A percentile compares a stretch with the other conserved stretches of the same genome.
These are phyloP conservation scores for Isatis tinctoria DNA, from an alignment of 345 rosid species.

Conservation along the genomic window DNA sequence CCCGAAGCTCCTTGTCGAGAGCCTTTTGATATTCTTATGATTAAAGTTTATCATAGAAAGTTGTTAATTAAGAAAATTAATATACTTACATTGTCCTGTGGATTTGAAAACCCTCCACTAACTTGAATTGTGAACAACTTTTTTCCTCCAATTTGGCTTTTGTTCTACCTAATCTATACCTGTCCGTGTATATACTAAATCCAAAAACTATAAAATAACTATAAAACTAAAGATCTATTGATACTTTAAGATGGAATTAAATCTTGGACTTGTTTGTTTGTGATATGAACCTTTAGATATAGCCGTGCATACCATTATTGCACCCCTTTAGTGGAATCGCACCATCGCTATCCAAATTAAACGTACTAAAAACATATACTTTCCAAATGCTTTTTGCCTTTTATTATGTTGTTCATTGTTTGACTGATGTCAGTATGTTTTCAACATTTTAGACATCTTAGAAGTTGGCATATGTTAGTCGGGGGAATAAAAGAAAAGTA, in stretches of 20 bases:
- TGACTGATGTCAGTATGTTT: not conserved
- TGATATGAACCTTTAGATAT: constrained; percentile 7
- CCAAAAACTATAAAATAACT: not conserved
- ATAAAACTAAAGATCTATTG: not conserved
- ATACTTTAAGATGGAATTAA: not conserved
- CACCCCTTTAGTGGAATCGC: constrained; percentile 19
- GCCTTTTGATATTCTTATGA: not conserved
- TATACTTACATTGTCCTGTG: not conserved
- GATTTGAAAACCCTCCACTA: constrained; percentile 17
- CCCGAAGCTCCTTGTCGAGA: not conserved
- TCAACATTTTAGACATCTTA: not conserved
- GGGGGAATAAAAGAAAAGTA: not conserved
- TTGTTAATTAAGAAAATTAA: not conserved
- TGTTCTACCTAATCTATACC: not conserved
- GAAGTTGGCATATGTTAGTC: not conserved
- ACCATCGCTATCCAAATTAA: constrained; percentile 21
- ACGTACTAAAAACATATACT: not conserved
- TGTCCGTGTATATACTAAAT: not conserved
- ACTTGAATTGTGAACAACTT: not conserved
- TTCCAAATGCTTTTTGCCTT: not conserved
- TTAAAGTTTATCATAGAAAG: not conserved
- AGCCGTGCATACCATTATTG: constrained; percentile 14
- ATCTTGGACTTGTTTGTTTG: constrained; percentile 16
- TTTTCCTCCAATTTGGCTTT: not conserved
- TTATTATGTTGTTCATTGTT: not conserved